Conservation (phyloP, 805 yeast species). For the Kazachstania taianensis region DNA sequence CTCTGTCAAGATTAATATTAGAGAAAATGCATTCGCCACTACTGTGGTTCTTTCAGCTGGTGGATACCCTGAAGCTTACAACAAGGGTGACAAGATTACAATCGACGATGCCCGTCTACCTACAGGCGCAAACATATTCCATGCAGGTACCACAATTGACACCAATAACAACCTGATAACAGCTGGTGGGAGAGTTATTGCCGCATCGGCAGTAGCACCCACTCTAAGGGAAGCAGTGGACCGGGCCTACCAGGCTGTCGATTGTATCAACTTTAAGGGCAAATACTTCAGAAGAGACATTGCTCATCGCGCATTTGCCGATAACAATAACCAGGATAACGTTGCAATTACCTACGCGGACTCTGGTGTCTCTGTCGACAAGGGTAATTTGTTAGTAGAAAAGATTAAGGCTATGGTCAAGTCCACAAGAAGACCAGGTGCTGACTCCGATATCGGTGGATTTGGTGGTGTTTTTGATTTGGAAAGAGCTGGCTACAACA, state of each 20-base stretch:
- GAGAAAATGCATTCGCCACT: slow-evolving; percentile 55
- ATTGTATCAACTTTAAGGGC: slow-evolving; percentile 56
- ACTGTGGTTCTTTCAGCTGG: slow-evolving; percentile 96
- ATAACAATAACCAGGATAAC: slow-evolving; percentile 14
- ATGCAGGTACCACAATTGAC: slow-evolving; percentile 76
- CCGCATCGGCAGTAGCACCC: slow-evolving; percentile 76
- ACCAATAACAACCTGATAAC: slow-evolving; percentile 57
- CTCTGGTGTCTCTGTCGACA: slow-evolving; percentile 96
- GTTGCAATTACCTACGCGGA: slow-evolving; percentile 71
- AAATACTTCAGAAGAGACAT: slow-evolving; percentile 86
- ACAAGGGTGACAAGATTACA: slow-evolving; percentile 77
- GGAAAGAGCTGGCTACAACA: slow-evolving; percentile 71
- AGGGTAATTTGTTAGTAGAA: slow-evolving; percentile 84
- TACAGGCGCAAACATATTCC: slow-evolving; percentile 63
- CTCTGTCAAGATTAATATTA: slow-evolving; percentile 52
- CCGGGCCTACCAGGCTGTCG: slow-evolving; percentile 79
- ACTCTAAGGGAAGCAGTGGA: slow-evolving; percentile 72
- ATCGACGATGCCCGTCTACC: slow-evolving; percentile 28
- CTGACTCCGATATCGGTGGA: slow-evolving; percentile 97
- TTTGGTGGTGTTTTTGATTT: slow-evolving; percentile 96
- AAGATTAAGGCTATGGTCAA: slow-evolving; percentile 83
- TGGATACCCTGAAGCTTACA: slow-evolving; percentile 86
- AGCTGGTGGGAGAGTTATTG: slow-evolving; percentile 94
- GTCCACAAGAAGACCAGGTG: slow-evolving; percentile 89
- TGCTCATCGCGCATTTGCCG: slow-evolving; percentile 90